These are phyloP conservation scores for Yamadazyma epiphylla DNA, from an alignment of 1,139 yeast species.

Conservation along the genomic window DNA sequence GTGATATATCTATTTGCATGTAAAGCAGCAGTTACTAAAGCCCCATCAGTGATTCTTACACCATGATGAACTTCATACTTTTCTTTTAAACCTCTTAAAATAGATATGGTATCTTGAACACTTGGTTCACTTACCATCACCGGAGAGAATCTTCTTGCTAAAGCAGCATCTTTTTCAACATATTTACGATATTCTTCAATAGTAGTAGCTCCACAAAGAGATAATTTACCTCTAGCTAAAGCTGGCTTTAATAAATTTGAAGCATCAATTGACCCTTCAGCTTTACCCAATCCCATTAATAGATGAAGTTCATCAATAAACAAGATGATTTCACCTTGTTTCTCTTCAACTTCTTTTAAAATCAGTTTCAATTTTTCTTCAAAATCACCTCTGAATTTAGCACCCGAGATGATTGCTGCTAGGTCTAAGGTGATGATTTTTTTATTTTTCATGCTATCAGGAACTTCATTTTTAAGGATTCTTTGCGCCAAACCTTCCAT, in stretches of 20 bases:
- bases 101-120: constrained; percentile 87
- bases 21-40: constrained; percentile 90
- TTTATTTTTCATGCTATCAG: constrained; percentile 87
- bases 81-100: constrained; percentile 89
- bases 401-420: constrained; percentile 89
- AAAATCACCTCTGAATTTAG: constrained; percentile 93
- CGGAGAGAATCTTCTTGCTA: constrained; percentile 89
- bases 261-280: constrained; percentile 96
- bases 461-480: constrained; percentile 87
- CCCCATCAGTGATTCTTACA: constrained; percentile 91
- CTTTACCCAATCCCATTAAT: constrained; percentile 86
- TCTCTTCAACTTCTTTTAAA: constrained; percentile 81
- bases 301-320: constrained; percentile 93
- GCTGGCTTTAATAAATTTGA: constrained; percentile 91
- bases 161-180: constrained; percentile 88
- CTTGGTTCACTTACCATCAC: constrained; percentile 87
- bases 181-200: constrained; percentile 82
- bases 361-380: constrained; percentile 86
- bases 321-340: constrained; percentile 72
- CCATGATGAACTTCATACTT: constrained; percentile 97
- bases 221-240: constrained; percentile 85
- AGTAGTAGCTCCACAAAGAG: constrained; percentile 96
- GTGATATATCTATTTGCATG: constrained; percentile 88
- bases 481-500: constrained; percentile 96
- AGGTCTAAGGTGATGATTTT: constrained; percentile 79